These are phyloP conservation scores for Chrysosporium keratinophilum DNA, from an alignment of 2,329 filamentous ascomycete species.

Conservation along the genomic window DNA sequence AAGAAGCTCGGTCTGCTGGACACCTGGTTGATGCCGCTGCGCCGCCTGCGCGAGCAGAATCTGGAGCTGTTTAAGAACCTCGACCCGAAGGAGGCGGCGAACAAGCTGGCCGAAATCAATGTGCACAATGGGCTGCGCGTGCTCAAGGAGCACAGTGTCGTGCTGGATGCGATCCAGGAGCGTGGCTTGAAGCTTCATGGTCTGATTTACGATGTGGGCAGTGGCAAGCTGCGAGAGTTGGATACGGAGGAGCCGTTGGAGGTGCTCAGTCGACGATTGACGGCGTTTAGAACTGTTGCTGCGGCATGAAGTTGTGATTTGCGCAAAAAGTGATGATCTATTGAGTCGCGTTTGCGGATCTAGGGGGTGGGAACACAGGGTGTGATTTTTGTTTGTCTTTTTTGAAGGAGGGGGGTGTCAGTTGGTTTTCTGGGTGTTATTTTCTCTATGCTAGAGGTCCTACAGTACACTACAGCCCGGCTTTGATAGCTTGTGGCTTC, in stretches of 20 bases:
- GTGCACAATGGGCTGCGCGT: conserved; percentile 58
- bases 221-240: conserved; percentile 45
- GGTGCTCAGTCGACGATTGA: conserved; percentile 29
- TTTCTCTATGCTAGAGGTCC: not conserved
- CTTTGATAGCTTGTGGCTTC: not conserved
- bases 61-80: conserved; percentile 41
- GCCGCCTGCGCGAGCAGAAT: conserved; percentile 46
- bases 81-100: conserved; percentile 40
- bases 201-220: conserved; percentile 59
- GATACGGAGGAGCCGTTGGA: conserved; percentile 37
- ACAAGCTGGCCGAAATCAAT: conserved; percentile 65
- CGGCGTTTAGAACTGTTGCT: conserved; percentile 31
- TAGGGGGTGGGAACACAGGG: no score
- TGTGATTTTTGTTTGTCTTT: no score
- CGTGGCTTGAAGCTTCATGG: conserved; percentile 66
- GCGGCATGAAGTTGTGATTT: not conserved
- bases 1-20: conserved; percentile 50
- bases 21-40: conserved; percentile 50
- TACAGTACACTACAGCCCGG: not conserved
- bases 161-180: conserved; percentile 60
- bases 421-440: not conserved
- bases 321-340: no score
- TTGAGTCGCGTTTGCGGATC: no score
- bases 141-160: conserved; percentile 56
- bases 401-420: not conserved